These are phyloP conservation scores for Dactylellina haptotyla DNA, from an alignment of 2,329 filamentous ascomycete genomes.

Conservation along the genomic window DNA sequence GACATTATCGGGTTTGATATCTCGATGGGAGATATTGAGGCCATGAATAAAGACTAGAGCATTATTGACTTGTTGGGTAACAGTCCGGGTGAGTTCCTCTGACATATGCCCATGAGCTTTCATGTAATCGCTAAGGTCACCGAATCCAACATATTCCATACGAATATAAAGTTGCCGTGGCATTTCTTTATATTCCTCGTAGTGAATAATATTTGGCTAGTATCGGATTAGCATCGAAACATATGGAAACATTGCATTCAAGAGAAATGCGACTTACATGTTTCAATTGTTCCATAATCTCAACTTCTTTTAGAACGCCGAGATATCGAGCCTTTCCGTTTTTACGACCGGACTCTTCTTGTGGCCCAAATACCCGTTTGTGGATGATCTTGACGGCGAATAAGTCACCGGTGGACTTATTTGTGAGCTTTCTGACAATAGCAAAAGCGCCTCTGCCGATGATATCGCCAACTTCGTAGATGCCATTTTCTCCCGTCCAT, in stretches of 20 bases:
- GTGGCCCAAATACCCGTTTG: constrained; percentile 76
- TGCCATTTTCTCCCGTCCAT: constrained; percentile 82
- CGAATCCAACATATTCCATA: constrained; percentile 89
- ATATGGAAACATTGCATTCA: constrained; percentile 7
- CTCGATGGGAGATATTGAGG: constrained; percentile 93
- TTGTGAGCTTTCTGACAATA: constrained; percentile 87
- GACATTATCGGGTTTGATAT: constrained; percentile 98
- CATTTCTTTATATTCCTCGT: constrained; percentile 87
- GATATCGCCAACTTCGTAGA: constrained; percentile 81
- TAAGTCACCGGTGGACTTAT: constrained; percentile 81
- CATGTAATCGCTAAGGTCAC: constrained; percentile 83
- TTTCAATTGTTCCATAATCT: constrained; percentile 85
- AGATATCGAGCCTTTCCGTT: constrained; percentile 48
- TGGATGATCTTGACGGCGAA: constrained; percentile 95
- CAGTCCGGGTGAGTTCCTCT: constrained; percentile 75
- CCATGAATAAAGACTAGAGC: constrained; percentile 87
- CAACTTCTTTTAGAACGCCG: constrained; percentile 89
- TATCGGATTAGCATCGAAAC: constrained; percentile 43
- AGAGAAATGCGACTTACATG: constrained; percentile 72
- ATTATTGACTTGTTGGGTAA: constrained; percentile 79
- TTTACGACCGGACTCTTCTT: constrained; percentile 49
- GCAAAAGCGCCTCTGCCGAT: constrained; percentile 97
- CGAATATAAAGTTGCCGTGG: constrained; percentile 87
- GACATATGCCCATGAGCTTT: constrained; percentile 70
- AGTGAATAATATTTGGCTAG: constrained; percentile 87